Evolutionary conservation across 306 rosid genomes (phyloP).

Genomic region (Purshia tridentata): DNA sequence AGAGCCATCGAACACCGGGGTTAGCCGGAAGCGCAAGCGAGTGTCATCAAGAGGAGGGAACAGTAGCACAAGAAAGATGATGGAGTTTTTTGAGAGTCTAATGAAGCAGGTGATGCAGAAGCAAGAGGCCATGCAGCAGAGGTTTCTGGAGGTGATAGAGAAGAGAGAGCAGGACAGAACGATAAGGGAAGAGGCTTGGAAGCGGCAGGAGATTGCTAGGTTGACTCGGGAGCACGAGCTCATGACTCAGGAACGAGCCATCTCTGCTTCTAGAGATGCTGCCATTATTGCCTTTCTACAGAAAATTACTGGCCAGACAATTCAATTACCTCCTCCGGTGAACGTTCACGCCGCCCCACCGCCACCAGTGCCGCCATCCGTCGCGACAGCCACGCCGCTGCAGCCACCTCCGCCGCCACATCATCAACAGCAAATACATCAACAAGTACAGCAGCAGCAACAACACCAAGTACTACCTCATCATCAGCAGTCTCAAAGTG

Average conservation of each 20-base stretch:
- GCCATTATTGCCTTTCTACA: conserved; percentile 48
- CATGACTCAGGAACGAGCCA: conserved; percentile 40
- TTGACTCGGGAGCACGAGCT: conserved; percentile 37
- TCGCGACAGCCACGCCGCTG: not conserved
- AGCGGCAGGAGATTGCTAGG: conserved; percentile 42
- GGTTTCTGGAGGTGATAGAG: conserved; percentile 44
- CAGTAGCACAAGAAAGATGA: conserved; percentile 32
- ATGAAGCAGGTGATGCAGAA: conserved; percentile 50
- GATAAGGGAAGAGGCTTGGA: conserved; percentile 50
- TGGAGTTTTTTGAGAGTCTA: conserved; percentile 45
- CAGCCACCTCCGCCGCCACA: conserved; percentile 1
- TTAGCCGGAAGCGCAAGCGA: conserved; percentile 37
- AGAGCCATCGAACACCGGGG: conserved; percentile 17
- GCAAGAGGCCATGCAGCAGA: conserved; percentile 50
- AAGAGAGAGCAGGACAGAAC: conserved; percentile 45
- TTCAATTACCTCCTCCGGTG: conserved; percentile 30
- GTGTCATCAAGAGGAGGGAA: conserved; percentile 19
- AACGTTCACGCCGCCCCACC: conserved; percentile 12
- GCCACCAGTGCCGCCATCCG: conserved; percentile 16
- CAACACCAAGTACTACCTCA: not conserved
- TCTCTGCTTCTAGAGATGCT: conserved; percentile 43
- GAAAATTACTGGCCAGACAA: conserved; percentile 44
- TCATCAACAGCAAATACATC: not conserved
- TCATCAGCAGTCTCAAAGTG: conserved; percentile 9
- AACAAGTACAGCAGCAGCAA: not conserved